Evolutionary conservation across 805 yeast species (phyloP).

Genomic region (Starmerella vaccinii): DNA sequence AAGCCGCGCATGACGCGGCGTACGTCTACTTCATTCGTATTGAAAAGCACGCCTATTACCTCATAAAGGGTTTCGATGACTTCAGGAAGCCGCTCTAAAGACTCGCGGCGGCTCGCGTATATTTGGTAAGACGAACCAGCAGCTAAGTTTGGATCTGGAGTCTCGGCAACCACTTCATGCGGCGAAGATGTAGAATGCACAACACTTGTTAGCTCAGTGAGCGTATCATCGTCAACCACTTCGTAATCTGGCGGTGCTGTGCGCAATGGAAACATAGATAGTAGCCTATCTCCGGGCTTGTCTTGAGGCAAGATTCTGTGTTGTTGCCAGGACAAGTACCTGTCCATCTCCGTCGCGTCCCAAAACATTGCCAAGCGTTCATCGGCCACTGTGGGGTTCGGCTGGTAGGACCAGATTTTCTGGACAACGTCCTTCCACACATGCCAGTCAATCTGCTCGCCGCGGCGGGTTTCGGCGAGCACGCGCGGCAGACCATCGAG

Average conservation of each 20-base stretch:
- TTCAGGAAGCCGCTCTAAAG: slow-evolving; percentile 14
- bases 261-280: slow-evolving; percentile 23
- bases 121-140: slow-evolving; percentile 9
- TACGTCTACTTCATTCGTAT: slow-evolving; percentile 1
- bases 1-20: slow-evolving; percentile 4
- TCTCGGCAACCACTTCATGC: not conserved
- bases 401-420: slow-evolving; percentile 25
- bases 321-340: slow-evolving; percentile 45
- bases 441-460: slow-evolving; percentile 22
- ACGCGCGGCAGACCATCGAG: slow-evolving; percentile 22
- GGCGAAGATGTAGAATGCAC: slow-evolving; percentile 4
- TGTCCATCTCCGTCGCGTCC: slow-evolving; percentile 38
- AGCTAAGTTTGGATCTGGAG: not conserved
- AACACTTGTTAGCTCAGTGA: slow-evolving; percentile 11
- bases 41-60: slow-evolving; percentile 1
- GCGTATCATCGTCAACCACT: slow-evolving; percentile 6
- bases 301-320: not conserved
- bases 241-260: not conserved
- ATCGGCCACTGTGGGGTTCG: slow-evolving; percentile 25
- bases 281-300: slow-evolving; percentile 13
- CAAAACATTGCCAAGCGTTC: slow-evolving; percentile 38
- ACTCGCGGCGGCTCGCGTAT: slow-evolving; percentile 2
- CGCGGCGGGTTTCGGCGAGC: slow-evolving; percentile 7
- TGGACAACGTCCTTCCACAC: slow-evolving; percentile 32
- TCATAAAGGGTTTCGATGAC: slow-evolving; percentile 5